phyloP scores from a whole-genome alignment of 2,329 filamentous ascomycete genomes.

The Magnaporthiopsis poae region DNA sequence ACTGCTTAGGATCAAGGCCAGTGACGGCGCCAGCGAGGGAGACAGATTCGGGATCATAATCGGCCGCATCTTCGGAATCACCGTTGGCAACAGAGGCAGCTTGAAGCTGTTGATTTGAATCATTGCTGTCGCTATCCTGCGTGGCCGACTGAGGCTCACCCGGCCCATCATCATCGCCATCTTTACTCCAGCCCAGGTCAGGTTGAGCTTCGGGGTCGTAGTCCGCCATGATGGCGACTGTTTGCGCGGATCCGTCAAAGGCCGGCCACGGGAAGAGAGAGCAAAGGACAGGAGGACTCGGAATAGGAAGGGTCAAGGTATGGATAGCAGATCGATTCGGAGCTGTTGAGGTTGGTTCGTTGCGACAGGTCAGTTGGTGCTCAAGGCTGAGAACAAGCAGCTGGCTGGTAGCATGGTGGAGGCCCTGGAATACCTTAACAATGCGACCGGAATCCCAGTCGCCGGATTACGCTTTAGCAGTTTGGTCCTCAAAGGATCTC shows the following conservation, averaged over 20 bases:
- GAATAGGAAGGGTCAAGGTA: not conserved
- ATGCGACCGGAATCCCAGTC: not conserved
- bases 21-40: slow-evolving; percentile 21
- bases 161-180: slow-evolving; percentile 14
- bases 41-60: slow-evolving; percentile 51
- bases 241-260: not conserved
- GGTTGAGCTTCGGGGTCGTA: slow-evolving; percentile 5
- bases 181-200: slow-evolving; percentile 10
- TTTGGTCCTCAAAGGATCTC: not conserved
- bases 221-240: slow-evolving; percentile 4
- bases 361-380: not conserved
- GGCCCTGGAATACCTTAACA: not conserved
- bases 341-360: not conserved
- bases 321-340: not conserved
- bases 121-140: slow-evolving; percentile 39
- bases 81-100: slow-evolving; percentile 32
- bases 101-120: slow-evolving; percentile 34
- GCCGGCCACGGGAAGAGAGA: not conserved
- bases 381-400: not conserved
- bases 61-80: slow-evolving; percentile 40
- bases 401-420: not conserved
- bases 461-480: not conserved
- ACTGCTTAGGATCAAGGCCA: slow-evolving; percentile 18
- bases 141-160: slow-evolving; percentile 9
- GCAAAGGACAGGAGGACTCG: not conserved